A percentile compares a stretch with the other conserved stretches of the same genome.
Evolutionary conservation across 257 asterid species (phyloP).

Genomic region (Penstemon newberryi): DNA sequence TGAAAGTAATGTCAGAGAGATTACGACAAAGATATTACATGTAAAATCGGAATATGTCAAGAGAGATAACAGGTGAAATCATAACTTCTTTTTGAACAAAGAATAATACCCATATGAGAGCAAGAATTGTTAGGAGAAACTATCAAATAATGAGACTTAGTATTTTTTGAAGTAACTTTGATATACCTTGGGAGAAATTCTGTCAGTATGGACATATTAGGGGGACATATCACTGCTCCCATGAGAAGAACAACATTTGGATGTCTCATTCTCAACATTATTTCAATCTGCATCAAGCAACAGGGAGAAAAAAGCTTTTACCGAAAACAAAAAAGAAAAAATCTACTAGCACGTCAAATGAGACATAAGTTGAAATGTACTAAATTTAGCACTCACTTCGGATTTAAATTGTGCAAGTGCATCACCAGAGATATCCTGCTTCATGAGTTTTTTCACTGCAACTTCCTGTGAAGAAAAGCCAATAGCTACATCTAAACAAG

Average conservation of each 20-base stretch:
- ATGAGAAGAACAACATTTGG: conserved; percentile 96
- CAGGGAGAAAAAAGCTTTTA: conserved; percentile 21
- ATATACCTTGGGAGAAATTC: conserved; percentile 91
- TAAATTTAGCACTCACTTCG: conserved; percentile 54
- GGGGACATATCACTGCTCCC: conserved; percentile 97
- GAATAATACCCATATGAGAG: conserved; percentile 2
- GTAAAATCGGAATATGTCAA: background rate
- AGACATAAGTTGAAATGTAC: background rate
- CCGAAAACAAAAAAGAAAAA: background rate
- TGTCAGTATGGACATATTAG: conserved; percentile 90
- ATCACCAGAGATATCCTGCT: conserved; percentile 93
- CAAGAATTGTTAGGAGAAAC: conserved; percentile 9
- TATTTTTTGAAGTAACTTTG: background rate
- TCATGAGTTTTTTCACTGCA: conserved; percentile 95
- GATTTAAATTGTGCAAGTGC: conserved; percentile 87
- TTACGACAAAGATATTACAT: background rate
- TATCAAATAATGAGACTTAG: conserved; percentile 11
- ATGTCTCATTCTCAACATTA: conserved; percentile 95
- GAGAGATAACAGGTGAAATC: conserved; percentile 2
- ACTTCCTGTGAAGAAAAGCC: conserved; percentile 70
- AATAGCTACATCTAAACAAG: conserved; percentile 15
- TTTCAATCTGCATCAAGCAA: conserved; percentile 63
- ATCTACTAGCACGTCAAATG: conserved; percentile 16
- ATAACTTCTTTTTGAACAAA: background rate
- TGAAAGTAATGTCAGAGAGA: background rate